These are phyloP conservation scores for Salix brachista DNA, from an alignment of 345 rosid genomes.

Conservation along the genomic window DNA sequence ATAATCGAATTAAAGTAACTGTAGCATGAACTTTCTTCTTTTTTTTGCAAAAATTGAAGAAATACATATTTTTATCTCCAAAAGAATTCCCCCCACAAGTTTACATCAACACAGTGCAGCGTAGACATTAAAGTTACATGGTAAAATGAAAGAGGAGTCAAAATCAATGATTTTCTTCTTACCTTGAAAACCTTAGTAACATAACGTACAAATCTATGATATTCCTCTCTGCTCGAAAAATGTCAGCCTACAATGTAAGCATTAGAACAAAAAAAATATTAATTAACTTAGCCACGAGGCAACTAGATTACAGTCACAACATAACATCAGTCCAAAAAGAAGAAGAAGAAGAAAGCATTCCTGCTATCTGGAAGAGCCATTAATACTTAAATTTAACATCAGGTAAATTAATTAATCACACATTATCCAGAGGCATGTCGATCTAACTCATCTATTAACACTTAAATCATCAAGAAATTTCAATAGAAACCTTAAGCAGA, in stretches of 20 bases:
- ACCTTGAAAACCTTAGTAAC: slow-evolving; percentile 97
- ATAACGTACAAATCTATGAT: slow-evolving; percentile 78
- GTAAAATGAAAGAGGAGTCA: background rate
- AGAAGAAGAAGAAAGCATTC: background rate
- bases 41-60: background rate
- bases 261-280: background rate
- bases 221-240: slow-evolving; percentile 87
- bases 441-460: background rate
- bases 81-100: background rate
- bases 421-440: no score
- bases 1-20: background rate
- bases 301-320: background rate
- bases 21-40: background rate
- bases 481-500: background rate
- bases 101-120: background rate
- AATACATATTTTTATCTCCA: background rate
- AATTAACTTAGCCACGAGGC: background rate
- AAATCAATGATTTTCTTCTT: slow-evolving; percentile 16
- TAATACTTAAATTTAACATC: no score
- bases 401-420: no score
- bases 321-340: background rate
- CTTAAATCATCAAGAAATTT: background rate
- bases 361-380: background rate
- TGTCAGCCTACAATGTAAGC: slow-evolving; percentile 61
- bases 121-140: background rate